Base-by-base conservation (phyloP, 805 yeast genomes). In the Diddensiella transvaalensis region DNA sequence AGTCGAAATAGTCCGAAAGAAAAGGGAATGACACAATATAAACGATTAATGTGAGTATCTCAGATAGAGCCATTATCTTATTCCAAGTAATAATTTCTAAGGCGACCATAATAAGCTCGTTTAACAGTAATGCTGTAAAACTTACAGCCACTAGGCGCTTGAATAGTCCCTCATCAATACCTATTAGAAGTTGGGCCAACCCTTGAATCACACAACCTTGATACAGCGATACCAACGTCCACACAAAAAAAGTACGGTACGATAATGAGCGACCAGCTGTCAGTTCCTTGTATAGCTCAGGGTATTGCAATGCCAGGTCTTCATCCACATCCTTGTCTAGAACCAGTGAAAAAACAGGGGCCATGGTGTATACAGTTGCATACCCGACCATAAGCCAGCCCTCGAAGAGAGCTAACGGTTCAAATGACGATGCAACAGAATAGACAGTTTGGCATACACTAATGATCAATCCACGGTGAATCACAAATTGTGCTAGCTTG, bases 361-460 rank as follows among this genome's bases (percentile, higher is more conserved):
- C 89, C 99, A 93, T 93, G 0, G 99, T 93, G 67, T 93, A 93
- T 46, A 88, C 77, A 0, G 99, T 93, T 1, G 98, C 95, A 67
- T 93, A 93, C 1, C 99, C 99, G 39, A 93, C 99, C 97, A 93
- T 89, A 41, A 93, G 74, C 84, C 95, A 91, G 2, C 99, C 99
- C 64, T 93, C 91, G 63, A 86, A 88, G 46, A 93, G 72, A 0
- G 98, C 98, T 52, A 93, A 72, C 1, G 99, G 99, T 65, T 90
- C 98, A 64, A 88, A 93, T 2, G 77, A 69, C 0, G 97, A 87
- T 38, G 88, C 78, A 11, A 91, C 78, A 1, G 97, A 89, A 65
- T 79, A 93, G 13, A 93, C 89, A 1, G 96, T 95, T 67, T 93
- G 99, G 46, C 96, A 91, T 3, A 91, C 90, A 2, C 96, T 87